Percentiles rank a stretch among this genome's conserved stretches.
phyloP scores from a whole-genome alignment of 2,329 filamentous ascomycete species.

The Beauveria bassiana region DNA sequence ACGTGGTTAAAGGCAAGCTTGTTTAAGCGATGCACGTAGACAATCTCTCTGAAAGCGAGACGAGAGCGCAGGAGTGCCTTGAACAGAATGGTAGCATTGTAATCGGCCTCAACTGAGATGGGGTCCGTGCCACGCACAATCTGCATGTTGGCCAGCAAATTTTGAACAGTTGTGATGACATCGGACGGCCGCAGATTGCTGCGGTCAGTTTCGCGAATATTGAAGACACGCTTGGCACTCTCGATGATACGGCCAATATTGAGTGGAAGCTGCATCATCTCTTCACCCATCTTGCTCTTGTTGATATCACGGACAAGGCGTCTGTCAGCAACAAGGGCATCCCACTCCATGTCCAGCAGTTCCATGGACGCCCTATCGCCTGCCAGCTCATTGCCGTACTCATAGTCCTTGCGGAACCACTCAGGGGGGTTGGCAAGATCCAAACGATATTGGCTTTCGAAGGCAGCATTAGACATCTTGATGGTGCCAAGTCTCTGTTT shows the following conservation, averaged over 20 bases:
- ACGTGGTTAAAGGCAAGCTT: constrained; percentile 90
- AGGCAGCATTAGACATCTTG: constrained; percentile 67
- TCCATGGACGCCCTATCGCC: constrained; percentile 84
- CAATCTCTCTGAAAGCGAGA: constrained; percentile 86
- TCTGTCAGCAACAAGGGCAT: constrained; percentile 67
- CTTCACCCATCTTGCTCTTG: constrained; percentile 63
- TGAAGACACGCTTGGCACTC: constrained; percentile 82
- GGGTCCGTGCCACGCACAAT: constrained; percentile 80
- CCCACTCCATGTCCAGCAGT: constrained; percentile 82
- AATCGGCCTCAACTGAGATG: constrained; percentile 78
- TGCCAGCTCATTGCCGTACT: constrained; percentile 77
- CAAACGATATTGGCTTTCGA: constrained; percentile 74
- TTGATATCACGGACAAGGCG: constrained; percentile 64
- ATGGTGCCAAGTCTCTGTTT: constrained; percentile 85
- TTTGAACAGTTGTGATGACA: constrained; percentile 71
- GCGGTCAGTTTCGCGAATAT: constrained; percentile 74
- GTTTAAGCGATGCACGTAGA: constrained; percentile 76
- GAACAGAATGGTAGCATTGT: constrained; percentile 82
- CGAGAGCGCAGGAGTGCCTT: constrained; percentile 86
- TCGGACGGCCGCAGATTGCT: constrained; percentile 87
- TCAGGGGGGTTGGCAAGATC: constrained; percentile 58
- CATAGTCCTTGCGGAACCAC: constrained; percentile 51
- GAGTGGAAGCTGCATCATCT: constrained; percentile 83
- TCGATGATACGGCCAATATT: constrained; percentile 89
- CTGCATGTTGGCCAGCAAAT: constrained; percentile 67